A percentile compares a stretch with the other conserved stretches of the same genome.
phyloP scores from a whole-genome alignment of 495 filamentous ascomycete species.

The Xylaria palmicola region DNA sequence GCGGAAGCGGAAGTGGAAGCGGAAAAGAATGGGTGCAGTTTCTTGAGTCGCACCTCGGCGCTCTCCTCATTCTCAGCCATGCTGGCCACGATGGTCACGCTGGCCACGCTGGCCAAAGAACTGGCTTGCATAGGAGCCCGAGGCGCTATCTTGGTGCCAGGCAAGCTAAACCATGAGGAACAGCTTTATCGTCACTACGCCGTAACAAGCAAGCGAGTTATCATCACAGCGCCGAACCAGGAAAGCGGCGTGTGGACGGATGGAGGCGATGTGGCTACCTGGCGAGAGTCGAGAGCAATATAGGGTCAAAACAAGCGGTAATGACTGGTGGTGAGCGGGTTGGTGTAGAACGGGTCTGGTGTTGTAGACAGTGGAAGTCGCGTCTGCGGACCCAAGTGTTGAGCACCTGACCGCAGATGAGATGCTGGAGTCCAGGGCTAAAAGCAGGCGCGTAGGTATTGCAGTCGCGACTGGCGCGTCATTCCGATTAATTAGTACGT shows the following conservation, averaged over 20 bases:
- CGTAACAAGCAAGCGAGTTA: background rate
- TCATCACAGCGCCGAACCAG: too few relatives aligned
- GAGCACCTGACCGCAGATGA: too few relatives aligned
- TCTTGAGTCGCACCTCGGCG: slow-evolving; percentile 22
- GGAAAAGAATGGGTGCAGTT: slow-evolving; percentile 45
- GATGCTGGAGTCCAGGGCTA: background rate
- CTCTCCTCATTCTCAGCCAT: slow-evolving; percentile 20
- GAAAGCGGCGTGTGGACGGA: too few relatives aligned
- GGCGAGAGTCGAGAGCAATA: too few relatives aligned
- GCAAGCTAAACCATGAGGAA: background rate
- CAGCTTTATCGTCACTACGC: background rate
- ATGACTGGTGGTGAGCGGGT: too few relatives aligned
- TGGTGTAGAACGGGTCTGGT: too few relatives aligned
- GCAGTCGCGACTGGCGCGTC: slow-evolving; percentile 5
- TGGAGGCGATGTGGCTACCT: too few relatives aligned
- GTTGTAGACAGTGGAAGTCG: background rate
- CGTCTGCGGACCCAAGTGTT: too few relatives aligned
- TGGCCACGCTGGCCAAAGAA: slow-evolving; percentile 19
- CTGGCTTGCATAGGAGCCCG: background rate
- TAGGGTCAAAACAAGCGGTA: too few relatives aligned
- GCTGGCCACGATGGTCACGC: too few relatives aligned
- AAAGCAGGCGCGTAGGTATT: background rate
- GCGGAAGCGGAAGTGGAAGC: too few relatives aligned
- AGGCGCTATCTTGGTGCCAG: background rate
- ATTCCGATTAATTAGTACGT: background rate